Percentiles rank a stretch among this genome's conserved stretches.
Conservation (phyloP, 2,329 filamentous ascomycete genomes). For the Alternaria infectoria region DNA sequence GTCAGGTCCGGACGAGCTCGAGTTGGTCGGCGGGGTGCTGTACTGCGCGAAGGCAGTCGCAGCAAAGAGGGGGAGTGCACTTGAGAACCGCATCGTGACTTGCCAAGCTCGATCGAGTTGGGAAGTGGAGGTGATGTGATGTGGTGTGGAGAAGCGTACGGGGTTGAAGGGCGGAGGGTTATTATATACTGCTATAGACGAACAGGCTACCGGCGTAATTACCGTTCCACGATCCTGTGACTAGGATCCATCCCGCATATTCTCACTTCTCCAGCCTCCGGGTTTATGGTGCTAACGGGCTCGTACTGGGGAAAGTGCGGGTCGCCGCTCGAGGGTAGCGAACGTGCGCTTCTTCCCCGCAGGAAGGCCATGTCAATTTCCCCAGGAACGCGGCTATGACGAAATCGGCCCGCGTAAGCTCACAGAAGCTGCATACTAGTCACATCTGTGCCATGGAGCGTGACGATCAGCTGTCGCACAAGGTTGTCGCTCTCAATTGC, state of each 20-base stretch:
- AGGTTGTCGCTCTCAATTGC: constrained; percentile 1
- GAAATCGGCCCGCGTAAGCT: constrained; percentile 13
- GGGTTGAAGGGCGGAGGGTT: constrained; percentile 10
- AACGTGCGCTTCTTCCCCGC: constrained; percentile 36
- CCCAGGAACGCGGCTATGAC: constrained; percentile 36
- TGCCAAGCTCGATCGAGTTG: constrained; percentile 21
- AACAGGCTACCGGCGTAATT: constrained; percentile 20
- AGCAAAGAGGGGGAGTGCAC: constrained; percentile 30
- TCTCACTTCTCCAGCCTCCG: constrained; percentile 17
- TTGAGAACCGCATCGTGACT: constrained; percentile 36
- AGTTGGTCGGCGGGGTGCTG: constrained; percentile 22
- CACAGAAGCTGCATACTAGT: background rate
- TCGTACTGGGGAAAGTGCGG: constrained; percentile 19
- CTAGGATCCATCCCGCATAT: constrained; percentile 21
- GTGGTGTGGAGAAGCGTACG: constrained; percentile 17
- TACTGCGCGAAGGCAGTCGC: constrained; percentile 38
- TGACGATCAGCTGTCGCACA: background rate
- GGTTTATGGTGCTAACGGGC: constrained; percentile 13
- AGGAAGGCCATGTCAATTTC: constrained; percentile 26
- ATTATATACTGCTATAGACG: constrained; percentile 19
- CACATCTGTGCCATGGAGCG: background rate
- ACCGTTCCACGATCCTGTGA: constrained; percentile 24
- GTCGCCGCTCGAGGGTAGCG: constrained; percentile 18
- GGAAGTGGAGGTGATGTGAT: constrained; percentile 23
- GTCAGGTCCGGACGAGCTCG: constrained; percentile 35